Conservation (phyloP, 305 asterid species). For the Solanum aculeatissimum region DNA sequence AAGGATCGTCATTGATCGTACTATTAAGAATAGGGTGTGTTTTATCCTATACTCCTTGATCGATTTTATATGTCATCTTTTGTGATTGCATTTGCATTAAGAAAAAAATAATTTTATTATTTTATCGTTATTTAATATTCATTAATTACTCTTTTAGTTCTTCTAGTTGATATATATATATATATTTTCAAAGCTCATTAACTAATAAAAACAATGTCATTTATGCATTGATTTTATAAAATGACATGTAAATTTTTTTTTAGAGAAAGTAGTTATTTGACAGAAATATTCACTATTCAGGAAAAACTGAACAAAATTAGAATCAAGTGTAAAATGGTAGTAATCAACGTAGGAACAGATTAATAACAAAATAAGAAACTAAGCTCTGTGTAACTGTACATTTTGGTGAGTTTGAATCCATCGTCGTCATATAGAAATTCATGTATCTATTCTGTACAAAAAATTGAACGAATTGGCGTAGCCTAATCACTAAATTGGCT, state of each 20-base stretch:
- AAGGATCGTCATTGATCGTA: neutral
- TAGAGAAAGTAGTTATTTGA: neutral
- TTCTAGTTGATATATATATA: too few relatives aligned
- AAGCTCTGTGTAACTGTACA: neutral
- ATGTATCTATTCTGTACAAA: neutral
- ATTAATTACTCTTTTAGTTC: too few relatives aligned
- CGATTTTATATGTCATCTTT: too few relatives aligned
- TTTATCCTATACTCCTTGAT: too few relatives aligned
- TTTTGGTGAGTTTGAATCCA: neutral
- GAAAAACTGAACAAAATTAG: neutral
- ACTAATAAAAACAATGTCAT: too few relatives aligned
- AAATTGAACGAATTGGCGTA: neutral
- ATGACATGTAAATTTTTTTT: too few relatives aligned
- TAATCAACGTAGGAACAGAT: neutral
- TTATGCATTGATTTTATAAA: too few relatives aligned
- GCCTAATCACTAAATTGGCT: neutral
- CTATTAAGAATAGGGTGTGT: neutral
- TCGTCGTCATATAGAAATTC: neutral
- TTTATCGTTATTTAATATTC: too few relatives aligned
- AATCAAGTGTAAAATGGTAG: neutral
- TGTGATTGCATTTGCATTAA: too few relatives aligned
- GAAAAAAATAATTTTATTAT: too few relatives aligned
- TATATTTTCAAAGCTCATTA: too few relatives aligned
- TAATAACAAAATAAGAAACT: neutral
- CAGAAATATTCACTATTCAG: neutral